These are phyloP conservation scores for Rhizopus microsporus DNA, from an alignment of 371 early-diverging fungal species.

Conservation along the genomic window DNA sequence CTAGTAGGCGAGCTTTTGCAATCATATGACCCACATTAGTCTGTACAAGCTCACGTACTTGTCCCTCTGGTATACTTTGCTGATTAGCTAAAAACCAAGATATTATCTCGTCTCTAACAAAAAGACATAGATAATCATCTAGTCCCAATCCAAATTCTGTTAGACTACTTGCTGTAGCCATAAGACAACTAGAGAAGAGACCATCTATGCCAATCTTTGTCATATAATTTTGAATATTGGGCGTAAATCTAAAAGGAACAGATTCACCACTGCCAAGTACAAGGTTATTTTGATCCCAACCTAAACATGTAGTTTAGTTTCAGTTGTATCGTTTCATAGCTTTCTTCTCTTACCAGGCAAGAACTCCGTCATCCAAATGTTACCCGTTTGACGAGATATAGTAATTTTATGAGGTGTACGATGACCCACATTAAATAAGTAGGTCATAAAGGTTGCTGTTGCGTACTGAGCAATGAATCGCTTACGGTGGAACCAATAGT, in stretches of 20 bases:
- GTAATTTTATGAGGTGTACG: slow-evolving; percentile 86
- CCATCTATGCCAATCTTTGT: slow-evolving; percentile 93
- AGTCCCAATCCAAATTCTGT: slow-evolving; percentile 82
- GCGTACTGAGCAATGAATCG: slow-evolving; percentile 92
- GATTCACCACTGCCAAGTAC: slow-evolving; percentile 64
- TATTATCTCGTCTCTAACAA: slow-evolving; percentile 90
- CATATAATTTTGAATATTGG: slow-evolving; percentile 93
- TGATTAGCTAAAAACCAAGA: slow-evolving; percentile 69
- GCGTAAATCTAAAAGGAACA: slow-evolving; percentile 97
- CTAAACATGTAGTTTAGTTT: slow-evolving; percentile 1
- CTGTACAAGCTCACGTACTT: slow-evolving; percentile 63
- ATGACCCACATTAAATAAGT: slow-evolving; percentile 83
- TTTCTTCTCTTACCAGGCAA: slow-evolving; percentile 57
- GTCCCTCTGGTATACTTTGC: slow-evolving; percentile 60
- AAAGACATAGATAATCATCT: slow-evolving; percentile 81
- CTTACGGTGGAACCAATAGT: slow-evolving; percentile 92
- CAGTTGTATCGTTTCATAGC: background rate
- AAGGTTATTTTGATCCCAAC: slow-evolving; percentile 40
- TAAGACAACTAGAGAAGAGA: slow-evolving; percentile 76
- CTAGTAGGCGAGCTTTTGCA: slow-evolving; percentile 70
- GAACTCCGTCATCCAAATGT: slow-evolving; percentile 81
- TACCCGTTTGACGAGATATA: slow-evolving; percentile 82
- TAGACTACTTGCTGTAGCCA: slow-evolving; percentile 79
- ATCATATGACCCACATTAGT: slow-evolving; percentile 73
- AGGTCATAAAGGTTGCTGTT: slow-evolving; percentile 86